phyloP scores from a whole-genome alignment of 495 filamentous ascomycete genomes.

The Cairneyella variabilis region DNA sequence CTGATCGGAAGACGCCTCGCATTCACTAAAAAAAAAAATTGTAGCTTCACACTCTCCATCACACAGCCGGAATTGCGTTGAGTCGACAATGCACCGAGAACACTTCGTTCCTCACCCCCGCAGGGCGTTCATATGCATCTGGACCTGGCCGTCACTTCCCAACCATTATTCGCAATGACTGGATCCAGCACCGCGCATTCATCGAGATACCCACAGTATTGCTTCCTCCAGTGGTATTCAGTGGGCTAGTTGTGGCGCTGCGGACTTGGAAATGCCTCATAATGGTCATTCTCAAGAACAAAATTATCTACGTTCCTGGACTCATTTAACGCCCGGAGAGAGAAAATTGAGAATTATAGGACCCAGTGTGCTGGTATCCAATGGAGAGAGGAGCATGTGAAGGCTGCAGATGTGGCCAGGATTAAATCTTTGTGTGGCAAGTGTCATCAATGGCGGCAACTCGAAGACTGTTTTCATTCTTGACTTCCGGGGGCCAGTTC shows the following conservation, averaged over 20 bases:
- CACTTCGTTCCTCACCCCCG: too few species aligned
- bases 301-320: slow-evolving; percentile 78
- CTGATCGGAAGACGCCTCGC: too few species aligned
- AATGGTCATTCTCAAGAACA: slow-evolving; percentile 78
- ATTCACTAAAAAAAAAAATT: too few species aligned
- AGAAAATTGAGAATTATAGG: slow-evolving; percentile 59
- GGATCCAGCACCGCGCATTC: slow-evolving; percentile 1
- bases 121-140: too few species aligned
- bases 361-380: slow-evolving; percentile 50
- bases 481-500: too few species aligned
- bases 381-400: slow-evolving; percentile 58
- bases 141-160: background rate
- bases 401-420: slow-evolving; percentile 55
- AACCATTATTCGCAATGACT: background rate
- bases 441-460: slow-evolving; percentile 25
- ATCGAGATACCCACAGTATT: slow-evolving; percentile 46
- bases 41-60: background rate
- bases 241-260: slow-evolving; percentile 59
- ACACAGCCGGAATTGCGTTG: background rate
- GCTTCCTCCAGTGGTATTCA: slow-evolving; percentile 62
- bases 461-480: too few species aligned
- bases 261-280: slow-evolving; percentile 81
- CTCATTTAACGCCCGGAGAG: slow-evolving; percentile 55
- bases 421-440: slow-evolving; percentile 52
- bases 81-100: slow-evolving; percentile 1